These are phyloP conservation scores for Rhizopogon vinicolor DNA, from an alignment of 768 basidiomycete genomes.

Conservation along the genomic window DNA sequence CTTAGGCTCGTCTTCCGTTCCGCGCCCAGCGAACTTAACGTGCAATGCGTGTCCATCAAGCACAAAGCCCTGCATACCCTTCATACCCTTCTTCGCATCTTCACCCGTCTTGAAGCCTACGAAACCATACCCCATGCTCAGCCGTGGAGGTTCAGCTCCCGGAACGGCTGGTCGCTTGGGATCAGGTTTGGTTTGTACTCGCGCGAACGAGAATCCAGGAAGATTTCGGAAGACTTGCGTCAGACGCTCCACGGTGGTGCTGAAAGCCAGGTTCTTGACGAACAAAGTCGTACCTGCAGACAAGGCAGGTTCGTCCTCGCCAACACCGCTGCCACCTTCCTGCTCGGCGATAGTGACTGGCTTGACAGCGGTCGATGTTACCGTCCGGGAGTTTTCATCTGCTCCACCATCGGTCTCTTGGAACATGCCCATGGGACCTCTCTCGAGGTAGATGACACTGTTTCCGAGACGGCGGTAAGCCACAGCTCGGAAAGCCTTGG, in stretches of 20 bases:
- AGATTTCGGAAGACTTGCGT: conserved; percentile 65
- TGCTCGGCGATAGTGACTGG: conserved; percentile 44
- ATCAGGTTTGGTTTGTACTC: conserved; percentile 88
- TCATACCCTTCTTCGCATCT: conserved; percentile 68
- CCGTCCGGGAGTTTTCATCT: background rate
- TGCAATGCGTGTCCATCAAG: conserved; percentile 84
- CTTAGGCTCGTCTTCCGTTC: conserved; percentile 47
- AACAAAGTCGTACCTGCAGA: conserved; percentile 86
- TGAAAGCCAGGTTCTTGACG: conserved; percentile 93
- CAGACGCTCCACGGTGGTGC: conserved; percentile 77
- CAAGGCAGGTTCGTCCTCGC: conserved; percentile 40
- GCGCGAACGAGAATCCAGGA: conserved; percentile 80
- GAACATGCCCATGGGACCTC: conserved; percentile 86
- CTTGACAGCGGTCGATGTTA: conserved; percentile 20
- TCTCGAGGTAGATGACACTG: conserved; percentile 89
- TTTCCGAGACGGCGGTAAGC: conserved; percentile 88
- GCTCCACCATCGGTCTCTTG: conserved; percentile 20
- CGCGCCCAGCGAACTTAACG: conserved; percentile 85
- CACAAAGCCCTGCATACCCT: conserved; percentile 74
- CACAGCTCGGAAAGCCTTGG: conserved; percentile 72
- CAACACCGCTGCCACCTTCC: conserved; percentile 24
- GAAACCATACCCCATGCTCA: conserved; percentile 98
- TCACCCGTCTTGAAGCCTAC: conserved; percentile 81
- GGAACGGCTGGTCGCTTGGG: conserved; percentile 52
- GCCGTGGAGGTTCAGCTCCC: conserved; percentile 36